phyloP scores from a whole-genome alignment of 768 basidiomycete species.

The Suillus subluteus region DNA sequence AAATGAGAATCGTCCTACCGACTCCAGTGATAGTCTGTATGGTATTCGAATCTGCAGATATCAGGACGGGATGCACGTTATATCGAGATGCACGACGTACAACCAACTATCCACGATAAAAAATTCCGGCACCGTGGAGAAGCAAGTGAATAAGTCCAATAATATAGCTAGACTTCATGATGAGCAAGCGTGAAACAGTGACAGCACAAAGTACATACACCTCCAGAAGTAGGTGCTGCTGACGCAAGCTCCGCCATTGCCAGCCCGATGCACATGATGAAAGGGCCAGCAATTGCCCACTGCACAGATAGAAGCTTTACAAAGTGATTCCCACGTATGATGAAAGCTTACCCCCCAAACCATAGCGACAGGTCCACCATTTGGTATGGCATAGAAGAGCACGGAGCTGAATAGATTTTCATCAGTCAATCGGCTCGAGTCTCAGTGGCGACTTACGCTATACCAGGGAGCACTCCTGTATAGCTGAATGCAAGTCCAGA shows the following conservation, averaged over 20 bases:
- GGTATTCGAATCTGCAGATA: not conserved
- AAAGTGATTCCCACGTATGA: not conserved
- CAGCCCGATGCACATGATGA: constrained; percentile 65
- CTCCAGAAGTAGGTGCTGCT: constrained; percentile 4
- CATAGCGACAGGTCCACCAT: constrained; percentile 3
- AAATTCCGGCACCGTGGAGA: not conserved
- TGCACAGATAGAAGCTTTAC: constrained; percentile 22
- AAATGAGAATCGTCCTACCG: constrained; percentile 1
- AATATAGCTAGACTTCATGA: not conserved
- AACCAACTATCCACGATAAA: constrained; percentile 43
- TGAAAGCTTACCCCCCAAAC: constrained; percentile 3
- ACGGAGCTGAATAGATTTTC: not conserved
- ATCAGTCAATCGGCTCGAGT: not conserved
- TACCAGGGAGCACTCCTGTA: constrained; percentile 32
- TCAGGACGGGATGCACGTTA: not conserved
- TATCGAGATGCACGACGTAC: constrained; percentile 30
- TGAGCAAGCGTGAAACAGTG: constrained; percentile 19
- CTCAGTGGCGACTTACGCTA: constrained; percentile 11
- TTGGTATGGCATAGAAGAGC: constrained; percentile 11
- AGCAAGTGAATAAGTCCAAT: constrained; percentile 5
- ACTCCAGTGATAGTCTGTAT: constrained; percentile 44
- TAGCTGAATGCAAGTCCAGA: constrained; percentile 36
- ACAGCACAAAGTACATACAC: not conserved
- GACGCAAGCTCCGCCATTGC: constrained; percentile 68
- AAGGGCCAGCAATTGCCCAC: constrained; percentile 69